Conservation (phyloP, 176 grass and related monocot genomes). For the Paspalum notatum region DNA sequence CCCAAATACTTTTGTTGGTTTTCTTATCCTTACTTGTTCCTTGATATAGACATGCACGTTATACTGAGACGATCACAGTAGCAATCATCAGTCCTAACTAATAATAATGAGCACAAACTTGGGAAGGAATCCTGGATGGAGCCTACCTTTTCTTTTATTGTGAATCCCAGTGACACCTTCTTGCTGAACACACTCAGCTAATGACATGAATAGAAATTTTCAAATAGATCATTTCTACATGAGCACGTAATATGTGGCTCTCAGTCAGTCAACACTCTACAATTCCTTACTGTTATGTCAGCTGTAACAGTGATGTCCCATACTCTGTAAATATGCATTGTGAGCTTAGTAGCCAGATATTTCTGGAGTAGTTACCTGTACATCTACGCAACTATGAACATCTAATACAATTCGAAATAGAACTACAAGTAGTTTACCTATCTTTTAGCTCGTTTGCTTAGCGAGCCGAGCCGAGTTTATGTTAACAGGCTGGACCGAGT, state of each 20-base stretch:
- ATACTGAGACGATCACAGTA: slow-evolving; percentile 2
- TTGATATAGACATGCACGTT: not conserved
- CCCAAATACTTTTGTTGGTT: not conserved
- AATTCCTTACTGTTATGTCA: not conserved
- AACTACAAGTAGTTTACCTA: slow-evolving; percentile 29
- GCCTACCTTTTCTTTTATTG: not conserved
- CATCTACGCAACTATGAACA: too few species aligned
- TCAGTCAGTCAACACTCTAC: not conserved
- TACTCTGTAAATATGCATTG: not conserved
- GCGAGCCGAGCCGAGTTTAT: too few species aligned
- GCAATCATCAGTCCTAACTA: not conserved
- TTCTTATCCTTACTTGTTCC: slow-evolving; percentile 4
- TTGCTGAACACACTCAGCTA: not conserved
- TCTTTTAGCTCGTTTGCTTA: not conserved
- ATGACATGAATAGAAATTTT: not conserved
- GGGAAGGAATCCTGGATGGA: not conserved
- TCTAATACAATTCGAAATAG: slow-evolving; percentile 4
- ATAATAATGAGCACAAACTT: not conserved
- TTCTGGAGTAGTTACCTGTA: not conserved
- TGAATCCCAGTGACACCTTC: not conserved
- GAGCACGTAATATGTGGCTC: not conserved
- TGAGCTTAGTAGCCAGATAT: not conserved
- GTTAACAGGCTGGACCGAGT: too few species aligned
- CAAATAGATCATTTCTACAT: not conserved
- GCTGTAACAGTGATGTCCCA: not conserved